Base-by-base conservation (phyloP, 1,139 yeast species). In the Candida sp. region DNA sequence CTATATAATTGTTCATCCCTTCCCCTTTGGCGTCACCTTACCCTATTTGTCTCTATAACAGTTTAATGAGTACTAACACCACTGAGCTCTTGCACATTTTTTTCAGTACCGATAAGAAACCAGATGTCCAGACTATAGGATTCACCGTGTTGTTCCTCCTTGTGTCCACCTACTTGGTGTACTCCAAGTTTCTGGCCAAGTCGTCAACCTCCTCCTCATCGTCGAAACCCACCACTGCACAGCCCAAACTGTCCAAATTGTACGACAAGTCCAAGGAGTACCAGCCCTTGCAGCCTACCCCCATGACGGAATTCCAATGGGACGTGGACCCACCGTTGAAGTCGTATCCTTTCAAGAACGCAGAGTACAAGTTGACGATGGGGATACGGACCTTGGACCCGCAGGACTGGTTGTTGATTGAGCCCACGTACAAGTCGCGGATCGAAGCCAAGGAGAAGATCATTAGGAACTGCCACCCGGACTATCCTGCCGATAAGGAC, bases 351-450 rank as follows among this genome's bases (percentile, higher is more conserved):
- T 65, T 63, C 48, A 62, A 63, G 48, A 52, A 56, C 44, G 57
- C 46, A 3, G 54, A 46, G 22, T 53, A 53, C 30, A 82, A 80
- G 56, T 69, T 88, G 68, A 87, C 88, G 4, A 84, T 88, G 90
- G 93, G 89, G 0, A 78, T 88, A 49, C 77, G 75, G 52, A 77
- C 73, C 47, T 66, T 84, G 42, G 78, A 79, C 32, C 77, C 81
- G 5, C 78, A 81, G 48, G 91, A 88, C 49, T 85, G 89, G 86
- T 69, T 89, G 31, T 70, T 84, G 47, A 63, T 90, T n/a, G 96
- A 89, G 54, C 74, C 86, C 46, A 80, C 86, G 0, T 88, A 88
- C 60, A 62, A 72, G 53, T 61, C 70, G 5, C 68, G 75, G 23
- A 74, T 86, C 4, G 72, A 73, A 7, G 63, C 74, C 42, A 81